phyloP scores from a whole-genome alignment of 768 basidiomycete genomes.

The Phanerodontia chrysosporium region DNA sequence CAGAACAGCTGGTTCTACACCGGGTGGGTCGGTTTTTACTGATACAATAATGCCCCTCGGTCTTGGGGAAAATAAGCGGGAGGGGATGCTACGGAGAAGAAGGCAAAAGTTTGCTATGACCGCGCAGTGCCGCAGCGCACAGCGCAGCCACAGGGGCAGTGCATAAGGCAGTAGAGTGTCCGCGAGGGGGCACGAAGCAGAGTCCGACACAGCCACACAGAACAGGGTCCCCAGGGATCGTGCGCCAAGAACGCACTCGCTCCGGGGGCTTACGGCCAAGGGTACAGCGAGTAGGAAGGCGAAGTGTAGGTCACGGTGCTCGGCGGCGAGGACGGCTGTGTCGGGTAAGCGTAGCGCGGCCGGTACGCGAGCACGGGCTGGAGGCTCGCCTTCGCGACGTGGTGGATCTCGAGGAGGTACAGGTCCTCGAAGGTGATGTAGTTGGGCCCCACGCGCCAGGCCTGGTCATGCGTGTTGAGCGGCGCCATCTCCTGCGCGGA shows the following conservation, averaged over 20 bases:
- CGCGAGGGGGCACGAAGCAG: not conserved
- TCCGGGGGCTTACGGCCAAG: not conserved
- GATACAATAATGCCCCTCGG: too few relatives aligned
- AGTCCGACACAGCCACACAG: not conserved
- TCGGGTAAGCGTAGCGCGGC: not conserved
- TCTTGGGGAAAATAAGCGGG: too few relatives aligned
- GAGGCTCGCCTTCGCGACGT: slow-evolving; percentile 13
- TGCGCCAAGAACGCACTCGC: not conserved
- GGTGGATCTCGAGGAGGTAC: slow-evolving; percentile 13
- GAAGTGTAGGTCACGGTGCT: not conserved
- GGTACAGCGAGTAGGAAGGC: not conserved
- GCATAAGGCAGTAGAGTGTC: not conserved
- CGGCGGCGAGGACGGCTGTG: not conserved
- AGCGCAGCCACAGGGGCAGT: not conserved
- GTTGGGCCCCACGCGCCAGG: slow-evolving; percentile 10
- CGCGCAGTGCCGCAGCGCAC: not conserved
- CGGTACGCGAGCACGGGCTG: slow-evolving; percentile 14
- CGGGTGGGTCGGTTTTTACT: too few relatives aligned
- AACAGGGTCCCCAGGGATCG: not conserved
- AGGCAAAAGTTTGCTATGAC: too few relatives aligned
- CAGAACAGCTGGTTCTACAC: too few relatives aligned
- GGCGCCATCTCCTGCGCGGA: slow-evolving; percentile 5
- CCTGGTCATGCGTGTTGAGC: slow-evolving; percentile 1
- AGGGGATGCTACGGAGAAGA: not conserved
- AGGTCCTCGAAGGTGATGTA: slow-evolving; percentile 9